Conservation (phyloP, 169 alveolate genomes). For the Babesia divergens region DNA sequence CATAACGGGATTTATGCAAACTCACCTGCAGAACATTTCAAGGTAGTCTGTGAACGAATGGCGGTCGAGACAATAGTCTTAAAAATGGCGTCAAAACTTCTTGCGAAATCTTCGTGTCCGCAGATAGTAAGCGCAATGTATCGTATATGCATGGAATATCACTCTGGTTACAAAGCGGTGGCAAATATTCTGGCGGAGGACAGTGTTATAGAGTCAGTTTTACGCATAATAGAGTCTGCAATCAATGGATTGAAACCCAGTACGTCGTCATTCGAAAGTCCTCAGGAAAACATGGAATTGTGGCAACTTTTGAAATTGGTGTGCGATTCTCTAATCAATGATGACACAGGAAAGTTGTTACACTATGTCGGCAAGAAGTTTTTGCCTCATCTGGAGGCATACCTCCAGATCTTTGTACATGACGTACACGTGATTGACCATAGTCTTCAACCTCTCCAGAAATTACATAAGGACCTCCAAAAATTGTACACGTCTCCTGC, state of each 20-base stretch:
- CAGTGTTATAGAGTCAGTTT: neutral
- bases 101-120: slow-evolving; percentile 18
- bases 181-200: slow-evolving; percentile 14
- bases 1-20: slow-evolving; percentile 5
- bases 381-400: neutral
- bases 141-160: slow-evolving; percentile 13
- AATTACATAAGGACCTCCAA: neutral
- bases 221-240: neutral
- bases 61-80: slow-evolving; percentile 14
- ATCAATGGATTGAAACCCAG: neutral
- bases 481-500: neutral
- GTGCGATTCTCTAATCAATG: neutral
- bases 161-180: neutral
- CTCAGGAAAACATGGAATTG: slow-evolving; percentile 21
- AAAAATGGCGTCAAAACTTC: slow-evolving; percentile 3
- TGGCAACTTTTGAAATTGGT: slow-evolving; percentile 10
- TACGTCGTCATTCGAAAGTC: neutral
- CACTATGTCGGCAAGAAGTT: slow-evolving; percentile 21
- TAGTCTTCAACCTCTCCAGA: slow-evolving; percentile 1
- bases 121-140: slow-evolving; percentile 21
- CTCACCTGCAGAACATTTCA: neutral
- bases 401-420: slow-evolving; percentile 3
- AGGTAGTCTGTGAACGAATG: slow-evolving; percentile 1
- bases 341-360: slow-evolving; percentile 27
- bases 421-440: neutral